Evolutionary conservation across 2,329 filamentous ascomycete species (phyloP), one percentile per base, ranked within the genome.

Genomic region (Pseudogymnoascus sp.): DNA sequence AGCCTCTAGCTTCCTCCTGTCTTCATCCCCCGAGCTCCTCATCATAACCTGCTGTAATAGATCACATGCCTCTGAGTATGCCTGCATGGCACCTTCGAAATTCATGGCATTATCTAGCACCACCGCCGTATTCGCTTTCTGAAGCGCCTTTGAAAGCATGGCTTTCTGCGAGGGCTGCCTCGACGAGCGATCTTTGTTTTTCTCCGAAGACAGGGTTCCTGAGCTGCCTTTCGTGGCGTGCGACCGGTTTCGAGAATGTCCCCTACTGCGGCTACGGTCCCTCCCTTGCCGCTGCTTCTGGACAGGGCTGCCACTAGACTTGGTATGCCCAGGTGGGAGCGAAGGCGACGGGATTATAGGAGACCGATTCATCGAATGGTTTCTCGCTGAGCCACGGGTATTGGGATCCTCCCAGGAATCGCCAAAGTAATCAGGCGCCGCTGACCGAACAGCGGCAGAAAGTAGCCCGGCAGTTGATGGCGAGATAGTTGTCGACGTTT

Each of bases 41-140:
- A 87, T 79, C 77, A 99, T 89, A 4, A 99, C 94, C 70, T 95
- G 87, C 68, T 93, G 88, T 61, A 99, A 78, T 63, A 99, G 80
- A 62, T 87, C 84, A 72, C 94, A 99, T 3, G 95, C 94, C 75
- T 99, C 94, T 9, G 84, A 81, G 73, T 99, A 99, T 12, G 93
- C 92, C 70, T 91, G 85, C 72, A 95, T 87, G 15, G 94, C 94
- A 41, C 91, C 92, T 73, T 93, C 90, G 66, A 94, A 93, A 71
- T 97, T 96, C 70, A 94, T 90, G 12, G 91, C 92, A 82, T 97
- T 97, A 76, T 99, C 94, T 41, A 99, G 83, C 67, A 97, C 84
- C 27, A 99, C 94, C 21, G 94, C 94, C 10, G 91, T 93, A 71
- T 99, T 97, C 59, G 94, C 94, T 76, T 97, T 96, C 72, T 96